These are phyloP conservation scores for Calycina herbarum DNA, from an alignment of 2,329 filamentous ascomycete genomes.

Conservation along the genomic window DNA sequence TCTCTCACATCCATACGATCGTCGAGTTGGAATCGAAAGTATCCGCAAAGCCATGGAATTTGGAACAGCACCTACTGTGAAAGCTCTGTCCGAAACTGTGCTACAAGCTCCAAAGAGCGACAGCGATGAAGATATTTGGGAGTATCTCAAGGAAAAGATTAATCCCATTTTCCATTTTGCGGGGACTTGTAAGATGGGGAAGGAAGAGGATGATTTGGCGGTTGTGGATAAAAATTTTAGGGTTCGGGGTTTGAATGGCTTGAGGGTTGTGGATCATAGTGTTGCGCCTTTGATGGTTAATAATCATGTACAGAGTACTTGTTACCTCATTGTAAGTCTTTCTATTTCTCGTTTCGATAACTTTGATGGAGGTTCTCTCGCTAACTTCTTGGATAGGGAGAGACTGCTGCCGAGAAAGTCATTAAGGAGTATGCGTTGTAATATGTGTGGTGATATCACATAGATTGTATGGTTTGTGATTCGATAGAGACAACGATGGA, in stretches of 20 bases:
- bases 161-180: constrained; percentile 5
- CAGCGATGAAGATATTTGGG: constrained; percentile 53
- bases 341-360: not conserved
- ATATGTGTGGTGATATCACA: no score
- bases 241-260: constrained; percentile 2
- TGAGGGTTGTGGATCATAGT: constrained; percentile 34
- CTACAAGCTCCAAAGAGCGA: constrained; percentile 48
- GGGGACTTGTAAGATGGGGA: constrained; percentile 12
- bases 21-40: constrained; percentile 48
- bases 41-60: constrained; percentile 35
- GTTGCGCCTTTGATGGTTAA: constrained; percentile 31
- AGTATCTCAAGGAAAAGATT: constrained; percentile 15
- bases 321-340: constrained; percentile 8
- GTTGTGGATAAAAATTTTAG: constrained; percentile 10
- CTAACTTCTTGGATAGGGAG: not conserved
- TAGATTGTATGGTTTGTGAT: no score
- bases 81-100: constrained; percentile 15
- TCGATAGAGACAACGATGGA: no score
- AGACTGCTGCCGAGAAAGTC: not conserved
- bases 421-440: not conserved
- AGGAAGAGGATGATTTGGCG: not conserved
- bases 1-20: constrained; percentile 56
- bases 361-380: not conserved
- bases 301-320: constrained; percentile 10
- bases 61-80: constrained; percentile 38